Percentiles rank a stretch among this genome's conserved stretches.
Conservation (phyloP, 768 basidiomycete genomes). For the Tephrocybe rancida region DNA sequence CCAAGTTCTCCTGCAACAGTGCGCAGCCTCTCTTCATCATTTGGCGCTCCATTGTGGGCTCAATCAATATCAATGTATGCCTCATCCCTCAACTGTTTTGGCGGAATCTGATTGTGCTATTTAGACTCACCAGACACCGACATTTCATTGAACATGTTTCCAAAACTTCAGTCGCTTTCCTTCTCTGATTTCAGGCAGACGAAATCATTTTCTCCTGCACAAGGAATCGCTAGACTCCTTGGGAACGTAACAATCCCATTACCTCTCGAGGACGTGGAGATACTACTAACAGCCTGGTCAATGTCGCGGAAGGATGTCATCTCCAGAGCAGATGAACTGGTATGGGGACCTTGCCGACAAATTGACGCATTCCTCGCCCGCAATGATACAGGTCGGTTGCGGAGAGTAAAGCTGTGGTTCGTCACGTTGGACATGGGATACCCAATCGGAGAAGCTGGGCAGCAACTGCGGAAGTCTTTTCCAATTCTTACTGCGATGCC, state of each 20-base stretch:
- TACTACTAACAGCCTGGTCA: not conserved
- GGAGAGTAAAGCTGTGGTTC: not conserved
- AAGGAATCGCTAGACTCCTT: slow-evolving; percentile 1
- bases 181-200: slow-evolving; percentile 4
- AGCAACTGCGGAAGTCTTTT: not conserved
- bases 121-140: slow-evolving; percentile 2
- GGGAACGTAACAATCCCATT: not conserved
- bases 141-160: slow-evolving; percentile 4
- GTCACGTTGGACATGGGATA: slow-evolving; percentile 4
- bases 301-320: slow-evolving; percentile 1
- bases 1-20: not conserved
- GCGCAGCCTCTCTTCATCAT: not conserved
- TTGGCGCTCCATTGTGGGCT: slow-evolving; percentile 3
- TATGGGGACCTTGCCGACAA: slow-evolving; percentile 6
- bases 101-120: not conserved
- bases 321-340: not conserved
- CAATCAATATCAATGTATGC: slow-evolving; percentile 9
- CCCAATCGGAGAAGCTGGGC: not conserved
- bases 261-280: slow-evolving; percentile 5
- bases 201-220: slow-evolving; percentile 6
- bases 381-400: slow-evolving; percentile 2
- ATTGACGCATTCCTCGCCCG: slow-evolving; percentile 2
- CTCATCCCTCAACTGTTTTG: not conserved
- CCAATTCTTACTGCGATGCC: not conserved
- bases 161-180: slow-evolving; percentile 2